A percentile compares a stretch with the other conserved stretches of the same genome.
Conservation (phyloP, 2,329 filamentous ascomycete species). For the Hypoxylon sp. region DNA sequence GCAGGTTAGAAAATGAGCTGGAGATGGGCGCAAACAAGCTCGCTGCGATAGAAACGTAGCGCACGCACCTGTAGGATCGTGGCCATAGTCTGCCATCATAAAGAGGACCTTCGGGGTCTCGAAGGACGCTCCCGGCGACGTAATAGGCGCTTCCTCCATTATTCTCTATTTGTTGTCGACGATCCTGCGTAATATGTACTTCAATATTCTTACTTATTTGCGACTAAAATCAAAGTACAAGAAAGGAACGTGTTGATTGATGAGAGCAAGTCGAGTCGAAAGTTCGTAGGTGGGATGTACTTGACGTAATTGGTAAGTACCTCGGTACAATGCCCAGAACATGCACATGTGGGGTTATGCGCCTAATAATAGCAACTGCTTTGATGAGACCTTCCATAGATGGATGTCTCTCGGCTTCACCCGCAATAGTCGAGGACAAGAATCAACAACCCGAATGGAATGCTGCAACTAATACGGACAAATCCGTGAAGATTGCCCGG, state of each 20-base stretch:
- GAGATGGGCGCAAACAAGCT: background rate
- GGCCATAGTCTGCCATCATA: conserved; percentile 67
- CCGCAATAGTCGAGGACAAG: too few relatives aligned
- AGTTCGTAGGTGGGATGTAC: background rate
- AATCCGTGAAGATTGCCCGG: background rate
- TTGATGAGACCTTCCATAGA: background rate
- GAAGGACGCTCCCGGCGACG: conserved; percentile 39
- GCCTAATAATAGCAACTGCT: background rate
- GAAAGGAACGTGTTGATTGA: background rate
- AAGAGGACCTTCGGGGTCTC: conserved; percentile 58
- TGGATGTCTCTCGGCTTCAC: too few relatives aligned
- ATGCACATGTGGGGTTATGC: background rate
- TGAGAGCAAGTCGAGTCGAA: background rate
- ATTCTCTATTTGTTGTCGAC: background rate
- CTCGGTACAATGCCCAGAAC: background rate
- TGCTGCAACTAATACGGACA: background rate
- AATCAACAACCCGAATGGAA: background rate
- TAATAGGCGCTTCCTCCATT: conserved; percentile 50
- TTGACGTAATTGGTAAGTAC: conserved; percentile 9
- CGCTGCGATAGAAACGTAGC: conserved; percentile 1
- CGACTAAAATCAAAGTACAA: background rate
- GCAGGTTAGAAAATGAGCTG: conserved; percentile 10
- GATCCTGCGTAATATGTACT: background rate
- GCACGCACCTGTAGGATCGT: conserved; percentile 66
- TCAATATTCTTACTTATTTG: conserved; percentile 1